Evolutionary conservation across 2,329 filamentous ascomycete species (phyloP).

Genomic region (Sphaerulina vaccinii): DNA sequence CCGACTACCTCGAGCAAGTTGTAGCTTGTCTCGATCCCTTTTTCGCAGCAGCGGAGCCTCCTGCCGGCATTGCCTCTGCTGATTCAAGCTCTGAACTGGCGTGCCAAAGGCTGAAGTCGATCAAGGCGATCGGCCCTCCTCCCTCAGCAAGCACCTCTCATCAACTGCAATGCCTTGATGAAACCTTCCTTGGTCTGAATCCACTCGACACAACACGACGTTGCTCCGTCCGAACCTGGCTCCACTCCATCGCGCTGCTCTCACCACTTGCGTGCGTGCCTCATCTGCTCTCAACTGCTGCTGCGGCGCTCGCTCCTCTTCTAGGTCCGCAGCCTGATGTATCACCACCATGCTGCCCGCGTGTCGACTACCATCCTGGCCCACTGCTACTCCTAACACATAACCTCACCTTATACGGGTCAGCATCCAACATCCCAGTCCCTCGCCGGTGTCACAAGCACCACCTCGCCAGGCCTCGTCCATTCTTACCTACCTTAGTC

Average conservation of each 20-base stretch:
- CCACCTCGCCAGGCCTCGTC: neutral
- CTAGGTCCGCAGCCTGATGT: slow-evolving; percentile 13
- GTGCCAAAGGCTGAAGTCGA: no score
- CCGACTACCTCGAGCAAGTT: neutral
- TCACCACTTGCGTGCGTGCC: neutral
- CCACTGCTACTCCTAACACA: slow-evolving; percentile 8
- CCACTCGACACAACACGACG: slow-evolving; percentile 2
- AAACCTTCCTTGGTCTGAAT: slow-evolving; percentile 19
- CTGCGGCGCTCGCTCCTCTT: slow-evolving; percentile 14
- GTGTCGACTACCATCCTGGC: slow-evolving; percentile 13
- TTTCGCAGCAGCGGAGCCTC: slow-evolving; percentile 6
- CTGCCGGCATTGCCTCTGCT: neutral
- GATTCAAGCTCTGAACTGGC: neutral
- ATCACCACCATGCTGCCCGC: slow-evolving; percentile 21
- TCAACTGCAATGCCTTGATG: slow-evolving; percentile 19
- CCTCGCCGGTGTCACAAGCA: slow-evolving; percentile 14
- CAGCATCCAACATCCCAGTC: slow-evolving; percentile 8
- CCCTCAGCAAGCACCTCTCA: neutral
- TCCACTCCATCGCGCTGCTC: neutral
- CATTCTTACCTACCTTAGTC: neutral
- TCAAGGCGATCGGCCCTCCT: slow-evolving; percentile 16
- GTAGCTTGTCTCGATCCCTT: neutral
- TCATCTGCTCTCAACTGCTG: slow-evolving; percentile 11
- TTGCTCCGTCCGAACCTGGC: slow-evolving; percentile 6
- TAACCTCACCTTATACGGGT: slow-evolving; percentile 11